Evolutionary conservation across 495 filamentous ascomycete species (phyloP).

Genomic region (Bacidia gigantensis): DNA sequence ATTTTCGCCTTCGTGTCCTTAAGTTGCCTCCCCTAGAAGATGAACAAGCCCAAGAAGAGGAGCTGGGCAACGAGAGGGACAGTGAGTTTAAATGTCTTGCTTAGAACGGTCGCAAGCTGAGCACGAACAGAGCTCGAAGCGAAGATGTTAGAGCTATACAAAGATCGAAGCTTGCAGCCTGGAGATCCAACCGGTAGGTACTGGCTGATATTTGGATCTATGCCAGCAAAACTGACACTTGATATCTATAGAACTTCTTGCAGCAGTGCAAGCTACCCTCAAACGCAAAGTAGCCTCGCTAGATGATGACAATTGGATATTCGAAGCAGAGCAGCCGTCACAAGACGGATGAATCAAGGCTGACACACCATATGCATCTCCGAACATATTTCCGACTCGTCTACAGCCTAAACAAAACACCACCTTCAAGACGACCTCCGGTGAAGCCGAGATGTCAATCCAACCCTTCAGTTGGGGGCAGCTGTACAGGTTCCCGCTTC

Average conservation of each 20-base stretch:
- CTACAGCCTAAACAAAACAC: background rate
- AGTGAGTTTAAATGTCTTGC: slow-evolving; percentile 23
- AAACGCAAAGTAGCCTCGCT: slow-evolving; percentile 56
- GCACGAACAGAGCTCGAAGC: slow-evolving; percentile 30
- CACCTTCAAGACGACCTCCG: background rate
- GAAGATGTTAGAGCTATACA: slow-evolving; percentile 39
- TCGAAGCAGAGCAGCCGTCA: slow-evolving; percentile 50
- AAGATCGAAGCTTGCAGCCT: slow-evolving; percentile 47
- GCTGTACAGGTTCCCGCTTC: slow-evolving; percentile 31
- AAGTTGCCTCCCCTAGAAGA: slow-evolving; percentile 34
- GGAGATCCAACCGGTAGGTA: slow-evolving; percentile 52
- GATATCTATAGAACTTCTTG: slow-evolving; percentile 46
- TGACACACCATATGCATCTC: background rate
- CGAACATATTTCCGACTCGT: background rate
- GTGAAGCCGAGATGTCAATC: no score
- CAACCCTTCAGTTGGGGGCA: slow-evolving; percentile 37
- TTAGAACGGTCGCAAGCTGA: slow-evolving; percentile 5
- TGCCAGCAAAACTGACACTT: slow-evolving; percentile 1
- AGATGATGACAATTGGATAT: slow-evolving; percentile 85
- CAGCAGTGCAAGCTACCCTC: slow-evolving; percentile 56
- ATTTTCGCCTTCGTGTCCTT: slow-evolving; percentile 58
- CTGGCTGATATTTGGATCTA: slow-evolving; percentile 13
- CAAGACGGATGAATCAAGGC: slow-evolving; percentile 1
- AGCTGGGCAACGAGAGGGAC: slow-evolving; percentile 31
- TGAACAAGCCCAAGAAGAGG: slow-evolving; percentile 38